Evolutionary conservation across 2,329 filamentous ascomycete species (phyloP).

Genomic region (Monilinia laxa): DNA sequence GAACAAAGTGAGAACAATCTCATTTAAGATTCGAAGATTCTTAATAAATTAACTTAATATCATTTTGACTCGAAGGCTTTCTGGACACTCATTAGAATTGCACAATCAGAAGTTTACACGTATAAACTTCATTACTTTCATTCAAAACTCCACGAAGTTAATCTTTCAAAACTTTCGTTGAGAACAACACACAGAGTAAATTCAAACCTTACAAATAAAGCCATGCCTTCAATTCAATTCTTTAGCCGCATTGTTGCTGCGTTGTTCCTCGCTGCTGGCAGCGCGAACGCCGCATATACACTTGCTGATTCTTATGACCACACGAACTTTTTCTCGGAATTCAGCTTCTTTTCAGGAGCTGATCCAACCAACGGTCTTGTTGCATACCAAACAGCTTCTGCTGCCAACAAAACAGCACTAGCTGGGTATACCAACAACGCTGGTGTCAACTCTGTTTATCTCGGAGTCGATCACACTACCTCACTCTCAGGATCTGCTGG

Average conservation of each 20-base stretch:
- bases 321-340: constrained; percentile 48
- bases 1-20: constrained; percentile 6
- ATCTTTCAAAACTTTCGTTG: not conserved
- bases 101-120: constrained; percentile 10
- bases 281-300: constrained; percentile 42
- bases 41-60: not conserved
- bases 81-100: not conserved
- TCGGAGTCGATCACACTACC: constrained; percentile 66
- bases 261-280: constrained; percentile 35
- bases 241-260: constrained; percentile 38
- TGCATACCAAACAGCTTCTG: constrained; percentile 60
- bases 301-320: constrained; percentile 47
- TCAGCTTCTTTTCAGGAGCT: constrained; percentile 53
- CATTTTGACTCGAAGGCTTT: constrained; percentile 2
- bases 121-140: constrained; percentile 11
- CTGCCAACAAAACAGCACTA: constrained; percentile 57
- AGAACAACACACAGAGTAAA: not conserved
- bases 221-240: constrained; percentile 32
- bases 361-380: constrained; percentile 79
- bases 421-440: constrained; percentile 44
- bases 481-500: constrained; percentile 52
- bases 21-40: not conserved
- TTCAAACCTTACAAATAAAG: constrained; percentile 5
- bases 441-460: constrained; percentile 50
- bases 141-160: constrained; percentile 1